phyloP scores from a whole-genome alignment of 371 early-diverging fungal species.

The Mortierella sp. region DNA sequence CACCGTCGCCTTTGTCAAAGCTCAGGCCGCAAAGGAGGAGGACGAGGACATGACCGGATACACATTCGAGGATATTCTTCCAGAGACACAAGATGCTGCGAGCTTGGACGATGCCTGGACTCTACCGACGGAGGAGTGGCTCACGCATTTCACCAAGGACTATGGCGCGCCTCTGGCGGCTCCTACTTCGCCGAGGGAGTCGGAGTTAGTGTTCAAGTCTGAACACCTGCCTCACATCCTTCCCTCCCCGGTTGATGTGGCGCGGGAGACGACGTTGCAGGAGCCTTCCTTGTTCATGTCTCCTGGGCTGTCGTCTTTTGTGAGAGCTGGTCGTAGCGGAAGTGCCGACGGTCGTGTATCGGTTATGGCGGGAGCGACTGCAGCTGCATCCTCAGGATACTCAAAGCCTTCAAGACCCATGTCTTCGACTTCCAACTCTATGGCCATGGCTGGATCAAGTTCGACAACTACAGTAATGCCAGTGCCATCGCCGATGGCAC shows the following conservation, averaged over 20 bases:
- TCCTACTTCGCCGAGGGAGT: neutral
- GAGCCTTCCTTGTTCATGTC: neutral
- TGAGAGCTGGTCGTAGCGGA: too few relatives aligned
- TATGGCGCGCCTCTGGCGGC: neutral
- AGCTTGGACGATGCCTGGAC: slow-evolving; percentile 16
- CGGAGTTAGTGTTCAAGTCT: neutral
- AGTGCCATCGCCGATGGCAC: too few relatives aligned
- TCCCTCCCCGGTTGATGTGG: neutral
- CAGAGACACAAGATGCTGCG: too few relatives aligned
- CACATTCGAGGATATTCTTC: neutral
- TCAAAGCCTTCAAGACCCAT: too few relatives aligned
- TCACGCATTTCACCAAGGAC: neutral
- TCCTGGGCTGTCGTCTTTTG: neutral
- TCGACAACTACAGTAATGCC: too few relatives aligned
- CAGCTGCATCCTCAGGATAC: too few relatives aligned
- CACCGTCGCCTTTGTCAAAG: too few relatives aligned
- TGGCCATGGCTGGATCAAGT: too few relatives aligned
- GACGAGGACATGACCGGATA: neutral
- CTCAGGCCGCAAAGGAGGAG: too few relatives aligned
- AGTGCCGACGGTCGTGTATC: too few relatives aligned
- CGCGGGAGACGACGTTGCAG: neutral
- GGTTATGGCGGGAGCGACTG: too few relatives aligned
- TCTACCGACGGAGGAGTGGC: neutral
- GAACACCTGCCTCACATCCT: neutral
- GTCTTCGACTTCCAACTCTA: too few relatives aligned